Evolutionary conservation across 305 asterid species (phyloP), one percentile per base, ranked within the genome.

Genomic region (Solanum hybrid): DNA sequence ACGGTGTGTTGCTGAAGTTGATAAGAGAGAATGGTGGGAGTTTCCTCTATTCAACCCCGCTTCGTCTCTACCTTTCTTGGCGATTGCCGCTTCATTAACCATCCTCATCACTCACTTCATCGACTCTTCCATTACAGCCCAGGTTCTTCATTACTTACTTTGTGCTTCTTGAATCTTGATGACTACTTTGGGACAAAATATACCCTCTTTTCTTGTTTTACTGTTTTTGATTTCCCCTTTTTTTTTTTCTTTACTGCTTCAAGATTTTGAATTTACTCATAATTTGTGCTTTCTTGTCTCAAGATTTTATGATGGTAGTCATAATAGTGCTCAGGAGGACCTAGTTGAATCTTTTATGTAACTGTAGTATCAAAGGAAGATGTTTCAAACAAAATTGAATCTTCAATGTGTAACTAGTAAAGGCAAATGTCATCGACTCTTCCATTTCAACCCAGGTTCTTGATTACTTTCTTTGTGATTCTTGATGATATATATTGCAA

Each of bases 21-120:
- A 89, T 51, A 77, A 88, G 87, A n/a, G 90, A 89, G 57, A 88
- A 93, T 94, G 95, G 94, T 76, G 90, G 95, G 92, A n/a, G 91
- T 90, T 78, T 87, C 88, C 39, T 89, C 95, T 24, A 69, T 95
- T 92, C 98, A 95, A 85, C 93, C 98, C 87, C 98, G 97, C 40
- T 86, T 95, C 36, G 87, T 95, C 88, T 94, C 96, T 87, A 83
- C 92, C 71, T 94, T 96, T 77, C 89, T 96, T 24, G 95, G 98
- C 29, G 98, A 94, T 89, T 89, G 92, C 87, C 93, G 95, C 89
- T 92, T 93, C 90, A 86, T 93, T 90, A 95, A 92, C 22, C 89
- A 95, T 24, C 79, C 89, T 18, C 36, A 81, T 18, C 31, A 81
- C 71, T 84, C 95, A 24, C 91, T 95, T 64, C 95, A 90, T 85